A percentile compares a stretch with the other conserved stretches of the same genome.
phyloP scores from a whole-genome alignment of 192 early-diverging fungal genomes.

The Linnemannia zychae region DNA sequence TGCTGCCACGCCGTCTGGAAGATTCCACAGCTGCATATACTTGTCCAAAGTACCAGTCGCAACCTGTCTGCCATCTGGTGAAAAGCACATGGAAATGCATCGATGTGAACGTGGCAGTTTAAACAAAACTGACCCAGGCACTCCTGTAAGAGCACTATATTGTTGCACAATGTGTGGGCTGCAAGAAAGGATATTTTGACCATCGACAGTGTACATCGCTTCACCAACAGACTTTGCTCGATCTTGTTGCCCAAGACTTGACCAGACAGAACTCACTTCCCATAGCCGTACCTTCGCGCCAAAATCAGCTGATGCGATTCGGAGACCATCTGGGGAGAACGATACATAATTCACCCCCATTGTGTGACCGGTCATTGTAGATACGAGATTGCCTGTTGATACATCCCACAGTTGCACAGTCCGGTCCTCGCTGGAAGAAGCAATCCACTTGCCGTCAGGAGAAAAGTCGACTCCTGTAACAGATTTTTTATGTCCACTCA shows the following conservation, averaged over 20 bases:
- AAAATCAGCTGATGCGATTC: background rate
- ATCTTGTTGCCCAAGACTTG: background rate
- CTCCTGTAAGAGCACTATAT: too few species aligned
- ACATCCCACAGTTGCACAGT: conserved; percentile 15
- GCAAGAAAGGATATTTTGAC: background rate
- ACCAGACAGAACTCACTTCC: background rate
- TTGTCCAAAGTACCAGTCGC: too few species aligned
- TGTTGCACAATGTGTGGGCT: background rate
- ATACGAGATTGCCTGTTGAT: background rate
- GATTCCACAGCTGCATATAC: too few species aligned
- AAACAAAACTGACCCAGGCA: too few species aligned
- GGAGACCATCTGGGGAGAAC: background rate
- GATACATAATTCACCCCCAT: background rate
- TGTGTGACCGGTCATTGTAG: background rate
- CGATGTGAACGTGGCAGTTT: too few species aligned
- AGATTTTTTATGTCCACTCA: background rate
- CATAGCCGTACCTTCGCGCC: background rate
- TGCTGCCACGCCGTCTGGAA: too few species aligned
- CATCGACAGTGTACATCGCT: background rate
- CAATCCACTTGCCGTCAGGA: background rate
- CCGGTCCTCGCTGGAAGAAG: background rate
- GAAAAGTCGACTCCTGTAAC: background rate
- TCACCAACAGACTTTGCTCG: background rate
- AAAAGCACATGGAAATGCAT: too few species aligned
- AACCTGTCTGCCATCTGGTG: too few species aligned